Conservation (phyloP, 1,284 basidiomycete species). For the Trichosporon coremiiforme region DNA sequence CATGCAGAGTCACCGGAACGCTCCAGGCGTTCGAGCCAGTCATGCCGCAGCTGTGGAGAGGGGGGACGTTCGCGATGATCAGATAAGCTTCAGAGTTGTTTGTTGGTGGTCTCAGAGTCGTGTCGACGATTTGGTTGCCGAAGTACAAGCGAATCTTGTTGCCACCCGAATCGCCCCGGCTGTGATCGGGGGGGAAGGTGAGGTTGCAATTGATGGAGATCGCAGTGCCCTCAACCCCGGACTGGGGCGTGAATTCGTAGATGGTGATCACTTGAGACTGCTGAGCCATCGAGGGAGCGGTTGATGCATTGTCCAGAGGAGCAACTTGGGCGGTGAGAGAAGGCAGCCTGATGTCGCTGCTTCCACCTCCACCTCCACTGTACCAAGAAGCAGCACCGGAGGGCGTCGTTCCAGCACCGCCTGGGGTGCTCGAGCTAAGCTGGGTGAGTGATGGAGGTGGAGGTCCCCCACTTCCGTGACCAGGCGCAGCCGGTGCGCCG, state of each 20-base stretch:
- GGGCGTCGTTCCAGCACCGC: conserved; percentile 15
- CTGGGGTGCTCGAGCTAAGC: conserved; percentile 8
- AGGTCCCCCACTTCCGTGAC: conserved; percentile 12
- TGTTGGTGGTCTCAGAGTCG: conserved; percentile 33
- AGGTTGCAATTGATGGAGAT: conserved; percentile 45
- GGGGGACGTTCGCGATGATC: conserved; percentile 19
- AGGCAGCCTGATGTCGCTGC: conserved; percentile 12
- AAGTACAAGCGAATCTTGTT: conserved; percentile 43
- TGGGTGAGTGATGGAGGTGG: conserved; percentile 9
- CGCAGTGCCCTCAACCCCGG: conserved; percentile 40
- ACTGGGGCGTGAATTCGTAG: conserved; percentile 36
- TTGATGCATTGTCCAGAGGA: conserved; percentile 13
- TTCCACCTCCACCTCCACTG: conserved; percentile 18
- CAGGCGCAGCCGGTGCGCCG: conserved; percentile 1
- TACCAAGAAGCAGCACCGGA: conserved; percentile 14
- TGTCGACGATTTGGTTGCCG: conserved; percentile 41
- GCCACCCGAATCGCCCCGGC: conserved; percentile 16
- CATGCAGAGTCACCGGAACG: conserved; percentile 45
- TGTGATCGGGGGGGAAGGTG: conserved; percentile 19
- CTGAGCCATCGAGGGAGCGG: conserved; percentile 2
- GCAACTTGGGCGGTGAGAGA: conserved; percentile 13
- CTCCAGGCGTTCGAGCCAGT: conserved; percentile 18
- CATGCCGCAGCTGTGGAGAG: background rate
- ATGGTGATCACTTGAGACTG: conserved; percentile 31
- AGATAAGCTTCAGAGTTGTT: conserved; percentile 17